Base-by-base conservation (phyloP, 345 rosid species). In the Hibiscus syriacus region DNA sequence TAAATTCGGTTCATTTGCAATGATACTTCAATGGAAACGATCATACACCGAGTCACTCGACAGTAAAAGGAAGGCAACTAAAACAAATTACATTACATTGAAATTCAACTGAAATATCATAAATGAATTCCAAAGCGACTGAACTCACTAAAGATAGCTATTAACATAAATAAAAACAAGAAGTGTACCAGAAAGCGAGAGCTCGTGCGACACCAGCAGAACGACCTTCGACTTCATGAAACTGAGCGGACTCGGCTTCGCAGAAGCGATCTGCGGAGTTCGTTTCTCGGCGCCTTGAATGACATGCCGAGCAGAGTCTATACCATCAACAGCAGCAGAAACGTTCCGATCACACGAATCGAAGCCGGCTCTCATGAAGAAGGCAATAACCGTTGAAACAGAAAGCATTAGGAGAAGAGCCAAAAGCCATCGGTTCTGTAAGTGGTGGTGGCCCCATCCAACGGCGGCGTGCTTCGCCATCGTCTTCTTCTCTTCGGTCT, bases 191-290 rank as follows among this genome's bases (percentile, higher is more conserved):
- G 85, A 78, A 36, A 81, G 79, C 19, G 85, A 81, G 64, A 81
- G 80, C 73, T 81, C 79, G 25, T 81, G 80, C 13, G 85, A 81
- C 67, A 81, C 82, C 68, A 78, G 52, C 14, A 81, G 80, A 27
- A 81, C 85, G 16, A 54, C 67, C 75, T 71, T 79, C 6, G 86
- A 75, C 76, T 77, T 82, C 86, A 82, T 82, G 68, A 82, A 82
- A 34, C 75, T 56, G 60, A 82, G 86, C 0, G 86, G 83, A 58
- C 71, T 82, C 25, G 81, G 74, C 19, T 48, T 46, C 9, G 58
- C 27, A 10, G 67, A 48, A 9, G 58, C 49, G 53, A 49, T 62
- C 49, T 14, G 60, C 30, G 39, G 5, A 41, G 10, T 22, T 25
- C 50, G 50, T 45, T 63, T 38, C 55, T 71, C 29, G 14, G 22